Evolutionary conservation across 495 filamentous ascomycete species (phyloP), one percentile per base, ranked within the genome.

Genomic region (Bacidia rubella): DNA sequence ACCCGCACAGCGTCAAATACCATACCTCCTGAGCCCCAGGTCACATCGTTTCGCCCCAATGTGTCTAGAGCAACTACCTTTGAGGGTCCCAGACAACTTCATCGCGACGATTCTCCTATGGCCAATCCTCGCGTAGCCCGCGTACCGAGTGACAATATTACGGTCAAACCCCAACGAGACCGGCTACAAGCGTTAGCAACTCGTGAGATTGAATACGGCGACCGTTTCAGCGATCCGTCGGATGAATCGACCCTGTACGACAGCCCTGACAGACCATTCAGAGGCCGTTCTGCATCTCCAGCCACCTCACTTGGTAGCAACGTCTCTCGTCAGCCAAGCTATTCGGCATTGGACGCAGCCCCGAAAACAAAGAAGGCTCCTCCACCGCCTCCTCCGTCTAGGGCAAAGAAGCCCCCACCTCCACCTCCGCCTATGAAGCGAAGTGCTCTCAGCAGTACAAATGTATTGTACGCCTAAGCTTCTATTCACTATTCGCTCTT

Each of bases 331-430:
- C 76, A 71, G 52, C 72, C 77, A 51, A 74, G 75, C 59, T 65
- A 71, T 53, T 70, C 70, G 24, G 72, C 67, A 25, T 41, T 72
- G 53, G 74, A 73, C 55, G 53, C 50, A 27, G 54, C 59, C 44
- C 54, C 64, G 15, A 59, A 64, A 29, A 66, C 66, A 55, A 85
- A 85, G 69, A 88, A 87, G 65, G 78, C 76, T 9, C 83, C 86
- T 32, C 87, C 86, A 5, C 87, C 86, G 32, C 87, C 86, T 21
- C 87, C 87, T 11, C 87, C 87, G n/a, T 83, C 80, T 53, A 71
- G 85, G 57, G 68, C 78, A 11, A 90, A 85, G 77, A 93, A 86
- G 69, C 78, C 86, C 38, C 70, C 83, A 9, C 84, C 85, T 46
- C 86, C 71, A 2, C 72, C 73, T 24, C 73, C 72, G 3, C 71